Conservation (phyloP, 2,329 filamentous ascomycete species). For the Exserohilum rostratum region DNA sequence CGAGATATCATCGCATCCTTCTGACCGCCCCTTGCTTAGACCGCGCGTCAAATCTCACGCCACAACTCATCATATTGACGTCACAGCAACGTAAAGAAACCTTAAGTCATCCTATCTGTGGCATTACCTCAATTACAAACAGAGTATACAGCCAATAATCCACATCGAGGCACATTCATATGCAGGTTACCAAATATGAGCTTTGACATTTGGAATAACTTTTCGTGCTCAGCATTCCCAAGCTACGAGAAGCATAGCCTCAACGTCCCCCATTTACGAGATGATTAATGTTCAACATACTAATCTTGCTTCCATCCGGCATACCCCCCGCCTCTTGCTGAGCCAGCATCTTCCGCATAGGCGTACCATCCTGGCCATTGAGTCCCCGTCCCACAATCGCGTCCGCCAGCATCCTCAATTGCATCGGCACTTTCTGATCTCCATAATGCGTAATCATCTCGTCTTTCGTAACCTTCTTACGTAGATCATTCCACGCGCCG, state of each 20-base stretch:
- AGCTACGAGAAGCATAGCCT: background rate
- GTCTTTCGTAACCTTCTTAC: slow-evolving; percentile 18
- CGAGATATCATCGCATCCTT: too few relatives aligned
- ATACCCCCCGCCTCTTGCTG: slow-evolving; percentile 23
- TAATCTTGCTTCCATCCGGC: slow-evolving; percentile 1
- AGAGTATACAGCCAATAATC: too few relatives aligned
- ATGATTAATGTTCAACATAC: slow-evolving; percentile 10
- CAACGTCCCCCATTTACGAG: background rate
- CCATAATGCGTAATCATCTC: slow-evolving; percentile 32
- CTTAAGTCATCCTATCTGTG: too few relatives aligned
- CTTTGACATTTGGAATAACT: too few relatives aligned
- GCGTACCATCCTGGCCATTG: slow-evolving; percentile 20
- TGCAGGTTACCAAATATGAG: too few relatives aligned
- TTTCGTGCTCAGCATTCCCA: too few relatives aligned
- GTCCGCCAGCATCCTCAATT: slow-evolving; percentile 35
- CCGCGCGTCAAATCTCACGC: too few relatives aligned
- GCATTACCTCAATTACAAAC: too few relatives aligned
- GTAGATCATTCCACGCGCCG: slow-evolving; percentile 24
- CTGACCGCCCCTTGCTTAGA: too few relatives aligned
- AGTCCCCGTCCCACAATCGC: slow-evolving; percentile 22
- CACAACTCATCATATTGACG: too few relatives aligned
- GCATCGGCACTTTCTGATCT: slow-evolving; percentile 30
- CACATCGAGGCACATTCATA: too few relatives aligned
- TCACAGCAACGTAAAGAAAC: too few relatives aligned
- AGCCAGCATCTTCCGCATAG: slow-evolving; percentile 26